Conservation (phyloP, 116 monocot species). For the Dioscorea cayenensis region DNA sequence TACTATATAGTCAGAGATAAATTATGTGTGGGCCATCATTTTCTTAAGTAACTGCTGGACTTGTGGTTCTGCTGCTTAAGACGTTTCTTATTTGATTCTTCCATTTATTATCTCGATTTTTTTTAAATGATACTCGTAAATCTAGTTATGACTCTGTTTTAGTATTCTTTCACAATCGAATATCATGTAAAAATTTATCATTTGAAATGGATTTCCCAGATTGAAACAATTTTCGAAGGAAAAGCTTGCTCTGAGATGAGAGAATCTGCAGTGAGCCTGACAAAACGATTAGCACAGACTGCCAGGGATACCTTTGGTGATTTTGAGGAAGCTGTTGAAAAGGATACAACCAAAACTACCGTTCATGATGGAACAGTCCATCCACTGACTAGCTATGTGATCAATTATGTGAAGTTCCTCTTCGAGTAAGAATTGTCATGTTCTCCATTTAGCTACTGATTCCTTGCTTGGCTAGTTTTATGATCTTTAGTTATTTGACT, state of each 20-base stretch:
- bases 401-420: conserved; percentile 83
- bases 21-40: too few relatives aligned
- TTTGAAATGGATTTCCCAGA: conserved; percentile 24
- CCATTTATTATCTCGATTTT: too few relatives aligned
- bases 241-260: conserved; percentile 77
- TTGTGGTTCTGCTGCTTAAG: too few relatives aligned
- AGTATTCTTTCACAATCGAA: too few relatives aligned
- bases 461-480: background rate
- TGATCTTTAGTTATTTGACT: background rate
- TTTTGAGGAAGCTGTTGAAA: conserved; percentile 98
- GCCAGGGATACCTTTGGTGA: conserved; percentile 92
- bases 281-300: conserved; percentile 69
- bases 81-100: too few relatives aligned
- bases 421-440: conserved; percentile 65
- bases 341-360: conserved; percentile 82
- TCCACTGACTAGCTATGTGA: conserved; percentile 85
- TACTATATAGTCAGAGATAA: background rate
- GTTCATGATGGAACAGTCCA: conserved; percentile 90
- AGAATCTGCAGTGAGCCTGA: conserved; percentile 59
- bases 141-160: too few relatives aligned
- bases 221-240: conserved; percentile 78
- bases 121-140: too few relatives aligned
- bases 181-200: background rate
- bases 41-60: too few relatives aligned
- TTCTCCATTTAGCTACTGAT: background rate